Conservation (phyloP, 116 monocot species). For the Papilionanthe hybrid region DNA sequence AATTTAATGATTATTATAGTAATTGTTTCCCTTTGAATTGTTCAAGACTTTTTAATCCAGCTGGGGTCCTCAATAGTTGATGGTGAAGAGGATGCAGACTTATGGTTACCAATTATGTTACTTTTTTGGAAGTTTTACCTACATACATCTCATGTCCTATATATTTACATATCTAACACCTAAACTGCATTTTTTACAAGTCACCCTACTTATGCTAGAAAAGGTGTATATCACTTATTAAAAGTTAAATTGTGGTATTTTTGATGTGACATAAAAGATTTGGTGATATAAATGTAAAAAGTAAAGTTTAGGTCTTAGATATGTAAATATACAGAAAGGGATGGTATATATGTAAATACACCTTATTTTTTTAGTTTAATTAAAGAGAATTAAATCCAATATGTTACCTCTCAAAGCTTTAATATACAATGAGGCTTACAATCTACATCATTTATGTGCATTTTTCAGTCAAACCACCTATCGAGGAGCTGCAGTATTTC, state of each 20-base stretch:
- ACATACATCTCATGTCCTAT: no score
- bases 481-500: slow-evolving; percentile 90
- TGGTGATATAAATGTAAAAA: no score
- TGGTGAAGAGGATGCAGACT: neutral
- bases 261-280: no score
- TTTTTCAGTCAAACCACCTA: slow-evolving; percentile 78
- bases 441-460: neutral
- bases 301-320: no score
- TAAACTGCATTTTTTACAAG: no score
- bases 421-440: neutral
- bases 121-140: no score
- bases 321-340: no score
- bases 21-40: neutral
- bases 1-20: neutral
- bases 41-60: neutral
- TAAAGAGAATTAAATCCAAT: neutral
- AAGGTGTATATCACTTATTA: no score
- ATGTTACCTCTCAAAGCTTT: neutral
- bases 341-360: no score
- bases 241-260: no score
- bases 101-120: neutral
- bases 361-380: neutral
- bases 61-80: neutral
- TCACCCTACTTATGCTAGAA: no score
- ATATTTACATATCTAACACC: no score